Base-by-base conservation (phyloP, 441 rosid genomes). In the Flueggea neowawraea region DNA sequence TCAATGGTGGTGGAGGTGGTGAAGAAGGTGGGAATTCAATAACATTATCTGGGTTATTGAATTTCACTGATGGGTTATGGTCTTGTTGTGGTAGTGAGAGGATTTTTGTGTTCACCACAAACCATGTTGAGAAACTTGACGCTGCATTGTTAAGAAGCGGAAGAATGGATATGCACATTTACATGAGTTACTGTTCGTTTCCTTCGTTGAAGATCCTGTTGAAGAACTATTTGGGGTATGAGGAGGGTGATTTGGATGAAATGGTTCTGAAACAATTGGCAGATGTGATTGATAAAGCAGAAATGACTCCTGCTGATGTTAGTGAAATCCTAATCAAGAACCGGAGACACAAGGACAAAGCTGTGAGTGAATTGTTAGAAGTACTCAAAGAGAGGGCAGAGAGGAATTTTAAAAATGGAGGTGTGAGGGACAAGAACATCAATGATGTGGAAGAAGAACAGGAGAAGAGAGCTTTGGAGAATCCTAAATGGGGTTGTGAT, bases 71-170 rank as follows among this genome's bases (percentile, higher is more conserved):
- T 16, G 98, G 97, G 68, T 70, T 94, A 52, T 94, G 98, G 97
- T 90, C 98, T 12, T 90, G 98, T 57, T 88, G 98, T 62, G 98
- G 97, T 2, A 87, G 95, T 53, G 98, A 94, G 80, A 84, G 80
- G 83, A 87, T 90, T 61, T 88, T 94, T 45, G 91, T 94, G 60
- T 90, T 94, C 72, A 94, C 98, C 0, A 94, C 98, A 0, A 94
- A 94, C 74, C 96, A 90, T 75, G 70, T 87, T 1, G 96, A 94
- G 66, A 87, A 83, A 74, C 81, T 90, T 12, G 98, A 94, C 58
- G 81, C 89, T 3, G 98, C 97, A 63, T 67, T 94, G 81, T 67
- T 89, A 52, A 75, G 98, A 52, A 79, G 97, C 69, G 97, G 98
- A 12, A 77, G 97, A 57, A 90, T 94, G 98, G 98, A 90, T 68